Base-by-base conservation (phyloP, 805 yeast genomes). In the Lipomyces kockii region DNA sequence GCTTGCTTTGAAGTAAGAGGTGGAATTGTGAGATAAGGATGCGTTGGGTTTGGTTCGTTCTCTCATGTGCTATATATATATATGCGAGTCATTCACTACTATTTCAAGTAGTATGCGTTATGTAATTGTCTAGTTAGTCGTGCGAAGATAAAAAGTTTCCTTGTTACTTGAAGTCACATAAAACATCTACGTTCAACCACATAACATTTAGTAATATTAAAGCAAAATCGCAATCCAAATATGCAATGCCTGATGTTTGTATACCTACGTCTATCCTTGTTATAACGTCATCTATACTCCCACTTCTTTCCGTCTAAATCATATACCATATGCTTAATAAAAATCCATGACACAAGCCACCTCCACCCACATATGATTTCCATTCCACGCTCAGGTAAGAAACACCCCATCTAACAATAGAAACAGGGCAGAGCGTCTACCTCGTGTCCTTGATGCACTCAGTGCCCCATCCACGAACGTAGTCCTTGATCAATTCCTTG, bases 401-500 rank as follows among this genome's bases (percentile, higher is more conserved):
- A n/a, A 3, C 3, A 43, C 22, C n/a, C 20, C 3, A n/a, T n/a
- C 49, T 37, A 11, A 12, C 39, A 35, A 37, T 37, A 37, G 14
- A 17, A 43, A n/a, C 7, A 43, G 11, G 4, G 12, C 8, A 17
- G 8, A 2, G 8, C 20, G 14, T 17, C 49, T 43, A 43, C 20
- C 9, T 43, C 3, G 0, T n/a, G 49, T 43, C 49, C 20, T 56
- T 39, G 37, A 68, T n/a, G 52, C 72, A 69, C 11, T 62, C 61
- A 17, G 67, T 67, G 25, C 72, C 69, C 74, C 74, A 72, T 22
- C 72, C 65, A 14, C 69, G 67, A 17, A 72, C 74, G 37, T 54
- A 80, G 76, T 83, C 82, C 76, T 90, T 87, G 78, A 88, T 83
- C 76, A 91, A 84, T 77, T 88, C 91, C 85, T 89, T 89, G 82